Percentiles rank a stretch among this genome's conserved stretches.
Evolutionary conservation across 495 filamentous ascomycete species (phyloP).

Genomic region (Aspergillus heteromorphus): DNA sequence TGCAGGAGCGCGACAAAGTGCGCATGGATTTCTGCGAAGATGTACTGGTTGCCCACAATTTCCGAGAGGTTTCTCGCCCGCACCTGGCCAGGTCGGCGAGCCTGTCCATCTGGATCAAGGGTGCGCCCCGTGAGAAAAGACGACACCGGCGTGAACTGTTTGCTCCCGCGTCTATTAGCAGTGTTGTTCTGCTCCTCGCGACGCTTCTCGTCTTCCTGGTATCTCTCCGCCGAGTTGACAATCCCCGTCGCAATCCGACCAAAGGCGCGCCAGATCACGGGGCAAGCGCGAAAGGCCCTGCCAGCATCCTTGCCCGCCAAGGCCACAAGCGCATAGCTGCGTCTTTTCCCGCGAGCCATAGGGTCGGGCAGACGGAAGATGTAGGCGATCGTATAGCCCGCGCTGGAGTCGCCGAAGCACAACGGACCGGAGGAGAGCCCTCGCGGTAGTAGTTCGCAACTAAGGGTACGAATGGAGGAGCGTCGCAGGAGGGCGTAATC

Average conservation of each 20-base stretch:
- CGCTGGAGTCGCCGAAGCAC: conserved; percentile 75
- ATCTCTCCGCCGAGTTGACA: conserved; percentile 55
- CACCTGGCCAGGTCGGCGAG: conserved; percentile 47
- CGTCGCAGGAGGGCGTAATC: conserved; percentile 83
- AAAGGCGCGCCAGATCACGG: conserved; percentile 69
- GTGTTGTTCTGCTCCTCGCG: conserved; percentile 37
- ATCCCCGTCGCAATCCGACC: conserved; percentile 72
- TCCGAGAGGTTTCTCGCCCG: conserved; percentile 76
- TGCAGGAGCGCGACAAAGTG: conserved; percentile 70
- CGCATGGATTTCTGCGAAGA: conserved; percentile 83
- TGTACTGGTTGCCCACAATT: conserved; percentile 76
- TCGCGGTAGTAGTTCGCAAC: conserved; percentile 76
- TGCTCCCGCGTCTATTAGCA: conserved; percentile 18
- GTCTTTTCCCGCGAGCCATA: conserved; percentile 77
- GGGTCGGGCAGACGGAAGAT: conserved; percentile 87
- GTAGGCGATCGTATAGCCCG: conserved; percentile 88
- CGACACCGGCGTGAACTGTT: conserved; percentile 51
- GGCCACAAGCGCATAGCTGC: conserved; percentile 85
- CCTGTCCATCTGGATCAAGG: conserved; percentile 53
- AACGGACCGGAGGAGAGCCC: conserved; percentile 71
- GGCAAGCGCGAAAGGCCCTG: conserved; percentile 68
- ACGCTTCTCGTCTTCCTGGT: conserved; percentile 42
- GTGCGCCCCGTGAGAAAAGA: conserved; percentile 60
- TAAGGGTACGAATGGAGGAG: conserved; percentile 80
- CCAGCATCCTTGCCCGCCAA: conserved; percentile 66